Evolutionary conservation across 805 yeast species (phyloP).

Genomic region (Candida schatavii): DNA sequence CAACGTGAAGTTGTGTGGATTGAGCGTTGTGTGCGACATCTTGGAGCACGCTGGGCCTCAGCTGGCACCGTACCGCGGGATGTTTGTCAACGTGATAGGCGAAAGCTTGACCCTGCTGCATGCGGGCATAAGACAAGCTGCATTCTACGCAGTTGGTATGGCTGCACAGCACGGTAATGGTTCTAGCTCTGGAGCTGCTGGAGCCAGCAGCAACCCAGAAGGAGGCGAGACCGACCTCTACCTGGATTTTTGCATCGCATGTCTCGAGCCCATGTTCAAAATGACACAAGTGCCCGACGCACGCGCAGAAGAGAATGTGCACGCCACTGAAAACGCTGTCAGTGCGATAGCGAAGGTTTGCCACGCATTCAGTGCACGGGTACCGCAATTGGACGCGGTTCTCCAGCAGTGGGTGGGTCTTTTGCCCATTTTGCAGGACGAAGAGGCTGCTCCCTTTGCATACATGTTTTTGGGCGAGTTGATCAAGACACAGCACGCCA

Average conservation of each 20-base stretch:
- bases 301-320: slow-evolving; percentile 76
- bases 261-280: slow-evolving; percentile 73
- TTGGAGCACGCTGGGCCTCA: slow-evolving; percentile 75
- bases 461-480: slow-evolving; percentile 73
- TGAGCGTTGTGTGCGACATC: slow-evolving; percentile 76
- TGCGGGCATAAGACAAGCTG: slow-evolving; percentile 80
- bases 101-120: slow-evolving; percentile 63
- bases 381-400: slow-evolving; percentile 62
- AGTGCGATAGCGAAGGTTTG: slow-evolving; percentile 83
- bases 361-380: slow-evolving; percentile 53
- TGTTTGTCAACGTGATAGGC: slow-evolving; percentile 62
- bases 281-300: slow-evolving; percentile 77
- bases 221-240: slow-evolving; percentile 35
- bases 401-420: slow-evolving; percentile 75
- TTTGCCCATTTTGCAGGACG: slow-evolving; percentile 80
- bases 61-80: slow-evolving; percentile 60
- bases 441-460: slow-evolving; percentile 82
- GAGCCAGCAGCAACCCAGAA: neutral
- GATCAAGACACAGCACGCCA: slow-evolving; percentile 60
- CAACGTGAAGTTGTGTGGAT: slow-evolving; percentile 71
- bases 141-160: slow-evolving; percentile 79
- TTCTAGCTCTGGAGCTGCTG: no score
- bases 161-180: slow-evolving; percentile 81
- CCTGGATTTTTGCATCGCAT: slow-evolving; percentile 59
- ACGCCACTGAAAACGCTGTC: slow-evolving; percentile 84